Evolutionary conservation across 1,139 yeast species (phyloP).

Genomic region (Hansenula anomala): DNA sequence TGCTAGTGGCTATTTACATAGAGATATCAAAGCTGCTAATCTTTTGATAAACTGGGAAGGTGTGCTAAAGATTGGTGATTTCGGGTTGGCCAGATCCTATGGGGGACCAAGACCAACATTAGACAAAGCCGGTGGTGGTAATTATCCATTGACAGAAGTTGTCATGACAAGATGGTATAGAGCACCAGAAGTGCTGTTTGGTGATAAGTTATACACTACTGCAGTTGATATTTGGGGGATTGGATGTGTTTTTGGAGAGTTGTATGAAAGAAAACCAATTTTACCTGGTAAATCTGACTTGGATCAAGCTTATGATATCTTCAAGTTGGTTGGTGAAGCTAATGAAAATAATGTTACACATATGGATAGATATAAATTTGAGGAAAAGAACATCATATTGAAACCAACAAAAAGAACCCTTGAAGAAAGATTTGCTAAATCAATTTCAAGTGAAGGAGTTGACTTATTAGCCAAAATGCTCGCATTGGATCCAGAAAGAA

Average conservation of each 20-base stretch:
- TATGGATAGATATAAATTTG: conserved; percentile 30
- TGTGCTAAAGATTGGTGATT: conserved; percentile 82
- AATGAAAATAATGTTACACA: conserved; percentile 59
- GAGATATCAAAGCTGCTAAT: conserved; percentile 95
- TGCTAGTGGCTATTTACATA: conserved; percentile 62
- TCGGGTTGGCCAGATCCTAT: conserved; percentile 83
- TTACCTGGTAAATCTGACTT: conserved; percentile 81
- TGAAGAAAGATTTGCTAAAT: conserved; percentile 41
- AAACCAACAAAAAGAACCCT: conserved; percentile 48
- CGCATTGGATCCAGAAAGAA: conserved; percentile 59
- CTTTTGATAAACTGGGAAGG: conserved; percentile 77
- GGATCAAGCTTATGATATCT: conserved; percentile 86
- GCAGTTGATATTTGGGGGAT: conserved; percentile 97
- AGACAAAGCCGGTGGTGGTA: conserved; percentile 62
- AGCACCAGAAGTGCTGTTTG: conserved; percentile 87
- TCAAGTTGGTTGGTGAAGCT: conserved; percentile 81
- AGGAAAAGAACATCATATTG: conserved; percentile 7
- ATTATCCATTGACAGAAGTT: conserved; percentile 72
- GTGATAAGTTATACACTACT: conserved; percentile 82
- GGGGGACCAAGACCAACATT: conserved; percentile 64
- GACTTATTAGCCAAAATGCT: conserved; percentile 52
- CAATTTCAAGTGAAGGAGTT: conserved; percentile 24
- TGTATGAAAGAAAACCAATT: conserved; percentile 77
- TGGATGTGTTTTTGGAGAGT: conserved; percentile 94
- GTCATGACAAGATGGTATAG: conserved; percentile 98